Percentiles rank a stretch among this genome's conserved stretches.
Conservation (phyloP, 164 flowering plant species). For the Saururus chinensis region DNA sequence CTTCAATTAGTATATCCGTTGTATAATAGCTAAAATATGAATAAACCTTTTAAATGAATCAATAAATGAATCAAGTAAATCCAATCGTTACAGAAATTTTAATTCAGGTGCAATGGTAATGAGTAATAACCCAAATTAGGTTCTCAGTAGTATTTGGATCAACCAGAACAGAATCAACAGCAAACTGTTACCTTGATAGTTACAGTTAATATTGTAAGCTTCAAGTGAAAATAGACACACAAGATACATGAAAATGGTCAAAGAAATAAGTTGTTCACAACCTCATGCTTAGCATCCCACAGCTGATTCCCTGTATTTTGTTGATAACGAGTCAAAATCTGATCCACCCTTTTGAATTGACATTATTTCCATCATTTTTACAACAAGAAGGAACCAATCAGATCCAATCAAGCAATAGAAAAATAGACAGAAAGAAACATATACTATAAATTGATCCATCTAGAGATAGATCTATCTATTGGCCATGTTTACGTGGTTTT, state of each 20-base stretch:
- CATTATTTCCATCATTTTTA: neutral
- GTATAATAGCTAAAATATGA: too few species aligned
- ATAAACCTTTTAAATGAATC: too few species aligned
- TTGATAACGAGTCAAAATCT: constrained; percentile 53
- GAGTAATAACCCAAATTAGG: too few species aligned
- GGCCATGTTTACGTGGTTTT: constrained; percentile 26
- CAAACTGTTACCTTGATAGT: too few species aligned
- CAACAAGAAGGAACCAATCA: neutral
- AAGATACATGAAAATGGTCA: neutral
- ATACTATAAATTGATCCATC: neutral
- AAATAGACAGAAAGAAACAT: neutral
- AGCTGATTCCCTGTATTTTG: constrained; percentile 47
- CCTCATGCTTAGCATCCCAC: constrained; percentile 98
- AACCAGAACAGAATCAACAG: too few species aligned
- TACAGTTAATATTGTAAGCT: too few species aligned
- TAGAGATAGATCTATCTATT: too few species aligned
- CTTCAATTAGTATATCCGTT: too few species aligned
- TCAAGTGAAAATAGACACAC: neutral
- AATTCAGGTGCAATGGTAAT: too few species aligned
- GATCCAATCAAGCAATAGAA: neutral
- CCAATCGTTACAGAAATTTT: too few species aligned
- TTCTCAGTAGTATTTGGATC: too few species aligned
- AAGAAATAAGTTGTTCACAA: constrained; percentile 4
- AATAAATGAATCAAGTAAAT: too few species aligned
- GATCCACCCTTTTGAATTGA: constrained; percentile 27